Percentiles rank a stretch among this genome's conserved stretches.
These are phyloP conservation scores for Paramecium sonneborni DNA, from an alignment of 73 alveolate species.

Conservation along the genomic window DNA sequence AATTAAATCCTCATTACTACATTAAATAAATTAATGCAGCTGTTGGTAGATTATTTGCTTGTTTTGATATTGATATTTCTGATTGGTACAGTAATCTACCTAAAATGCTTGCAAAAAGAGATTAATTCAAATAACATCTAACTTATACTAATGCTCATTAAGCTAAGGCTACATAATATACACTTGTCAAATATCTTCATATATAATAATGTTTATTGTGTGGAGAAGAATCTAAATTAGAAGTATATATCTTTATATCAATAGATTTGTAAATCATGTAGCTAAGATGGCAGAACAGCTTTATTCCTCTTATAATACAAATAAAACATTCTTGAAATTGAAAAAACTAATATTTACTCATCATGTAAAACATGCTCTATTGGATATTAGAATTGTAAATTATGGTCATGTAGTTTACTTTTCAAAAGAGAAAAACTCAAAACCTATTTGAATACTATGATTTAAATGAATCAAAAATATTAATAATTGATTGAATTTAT, in stretches of 20 bases:
- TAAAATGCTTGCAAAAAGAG: neutral
- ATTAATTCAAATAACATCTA: neutral
- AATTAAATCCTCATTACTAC: conserved; percentile 82
- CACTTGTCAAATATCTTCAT: neutral
- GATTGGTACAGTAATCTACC: conserved; percentile 56
- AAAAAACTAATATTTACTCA: neutral
- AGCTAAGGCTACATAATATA: neutral
- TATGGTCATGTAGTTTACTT: neutral
- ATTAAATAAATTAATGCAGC: conserved; percentile 86
- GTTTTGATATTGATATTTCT: conserved; percentile 84
- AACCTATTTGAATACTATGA: neutral
- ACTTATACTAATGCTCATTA: neutral
- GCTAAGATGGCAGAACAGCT: neutral
- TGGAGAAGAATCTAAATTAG: neutral
- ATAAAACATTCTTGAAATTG: neutral
- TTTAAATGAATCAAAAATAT: neutral
- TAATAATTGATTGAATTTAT: neutral
- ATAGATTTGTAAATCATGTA: neutral
- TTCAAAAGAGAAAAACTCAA: neutral
- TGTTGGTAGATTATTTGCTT: conserved; percentile 82
- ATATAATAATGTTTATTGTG: neutral
- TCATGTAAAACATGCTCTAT: neutral
- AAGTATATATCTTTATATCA: neutral
- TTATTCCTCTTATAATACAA: neutral
- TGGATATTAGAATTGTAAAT: neutral